These are phyloP conservation scores for Pleurostoma richardsiae DNA, from an alignment of 2,329 filamentous ascomycete genomes.

Conservation along the genomic window DNA sequence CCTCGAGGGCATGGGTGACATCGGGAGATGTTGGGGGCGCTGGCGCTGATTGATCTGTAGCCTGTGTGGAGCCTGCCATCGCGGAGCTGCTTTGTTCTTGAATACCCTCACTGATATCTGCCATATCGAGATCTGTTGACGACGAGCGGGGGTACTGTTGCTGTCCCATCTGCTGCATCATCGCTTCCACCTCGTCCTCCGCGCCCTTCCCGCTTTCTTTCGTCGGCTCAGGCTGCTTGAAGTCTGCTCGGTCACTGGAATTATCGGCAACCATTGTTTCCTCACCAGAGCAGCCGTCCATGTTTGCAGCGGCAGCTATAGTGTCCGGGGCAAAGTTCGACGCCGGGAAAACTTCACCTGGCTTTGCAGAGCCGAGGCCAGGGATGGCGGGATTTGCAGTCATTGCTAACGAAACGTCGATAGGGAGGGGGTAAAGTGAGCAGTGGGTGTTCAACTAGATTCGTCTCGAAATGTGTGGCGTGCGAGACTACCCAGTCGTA, in stretches of 20 bases:
- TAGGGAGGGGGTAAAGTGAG: no score
- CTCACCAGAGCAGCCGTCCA: constrained; percentile 4
- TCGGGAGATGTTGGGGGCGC: constrained; percentile 6
- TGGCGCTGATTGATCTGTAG: neutral
- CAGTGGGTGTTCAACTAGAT: no score
- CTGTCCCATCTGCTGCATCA: neutral
- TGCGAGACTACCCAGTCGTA: no score
- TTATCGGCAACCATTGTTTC: neutral
- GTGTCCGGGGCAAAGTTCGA: constrained; percentile 15
- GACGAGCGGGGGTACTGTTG: neutral
- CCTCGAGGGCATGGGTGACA: constrained; percentile 17
- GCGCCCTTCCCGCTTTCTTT: neutral
- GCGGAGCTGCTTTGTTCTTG: neutral
- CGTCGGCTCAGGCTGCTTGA: neutral
- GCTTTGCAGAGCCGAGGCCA: constrained; percentile 19
- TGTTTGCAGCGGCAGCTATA: constrained; percentile 11
- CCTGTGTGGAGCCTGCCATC: neutral
- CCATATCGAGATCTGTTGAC: neutral
- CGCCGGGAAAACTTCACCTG: constrained; percentile 13
- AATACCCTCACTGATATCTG: neutral
- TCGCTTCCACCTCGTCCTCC: neutral
- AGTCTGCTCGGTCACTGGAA: neutral
- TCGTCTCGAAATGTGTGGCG: no score
- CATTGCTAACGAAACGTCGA: neutral
- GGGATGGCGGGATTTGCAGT: constrained; percentile 16